Conservation (phyloP, 2,329 filamentous ascomycete species). For the Trichoderma lentiforme region DNA sequence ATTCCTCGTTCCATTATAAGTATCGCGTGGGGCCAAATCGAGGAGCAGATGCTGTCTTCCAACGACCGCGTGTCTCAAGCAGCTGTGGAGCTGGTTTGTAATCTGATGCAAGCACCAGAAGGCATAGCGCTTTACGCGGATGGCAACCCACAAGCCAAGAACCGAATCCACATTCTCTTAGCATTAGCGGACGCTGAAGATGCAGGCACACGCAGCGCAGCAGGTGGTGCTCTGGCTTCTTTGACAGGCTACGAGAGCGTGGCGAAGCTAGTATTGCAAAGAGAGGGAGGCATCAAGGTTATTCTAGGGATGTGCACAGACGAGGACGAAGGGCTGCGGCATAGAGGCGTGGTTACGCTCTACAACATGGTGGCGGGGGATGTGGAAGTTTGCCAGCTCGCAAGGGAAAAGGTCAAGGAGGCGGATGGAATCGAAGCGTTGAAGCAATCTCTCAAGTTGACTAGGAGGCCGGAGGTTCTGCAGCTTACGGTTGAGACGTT, state of each 20-base stretch:
- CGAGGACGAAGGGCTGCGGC: slow-evolving; percentile 63
- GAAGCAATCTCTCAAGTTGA: slow-evolving; percentile 67
- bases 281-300: slow-evolving; percentile 70
- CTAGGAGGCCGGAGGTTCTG: slow-evolving; percentile 65
- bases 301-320: slow-evolving; percentile 78
- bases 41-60: slow-evolving; percentile 76
- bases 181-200: slow-evolving; percentile 88
- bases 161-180: slow-evolving; percentile 77
- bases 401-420: slow-evolving; percentile 56
- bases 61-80: slow-evolving; percentile 78
- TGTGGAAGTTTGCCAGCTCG: slow-evolving; percentile 61
- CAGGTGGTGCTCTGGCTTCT: slow-evolving; percentile 83
- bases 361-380: slow-evolving; percentile 68
- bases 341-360: slow-evolving; percentile 72
- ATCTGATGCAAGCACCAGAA: slow-evolving; percentile 69
- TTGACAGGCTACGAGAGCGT: slow-evolving; percentile 75
- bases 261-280: slow-evolving; percentile 65
- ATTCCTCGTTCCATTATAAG: slow-evolving; percentile 68
- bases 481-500: slow-evolving; percentile 69
- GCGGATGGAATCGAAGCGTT: slow-evolving; percentile 65
- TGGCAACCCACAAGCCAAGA: slow-evolving; percentile 61
- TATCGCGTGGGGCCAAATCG: slow-evolving; percentile 69
- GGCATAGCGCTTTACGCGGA: slow-evolving; percentile 69
- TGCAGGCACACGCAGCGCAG: slow-evolving; percentile 71
- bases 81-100: slow-evolving; percentile 85